phyloP scores from a whole-genome alignment of 352 stramenopile genomes.

The Phytopythium sindhum region DNA sequence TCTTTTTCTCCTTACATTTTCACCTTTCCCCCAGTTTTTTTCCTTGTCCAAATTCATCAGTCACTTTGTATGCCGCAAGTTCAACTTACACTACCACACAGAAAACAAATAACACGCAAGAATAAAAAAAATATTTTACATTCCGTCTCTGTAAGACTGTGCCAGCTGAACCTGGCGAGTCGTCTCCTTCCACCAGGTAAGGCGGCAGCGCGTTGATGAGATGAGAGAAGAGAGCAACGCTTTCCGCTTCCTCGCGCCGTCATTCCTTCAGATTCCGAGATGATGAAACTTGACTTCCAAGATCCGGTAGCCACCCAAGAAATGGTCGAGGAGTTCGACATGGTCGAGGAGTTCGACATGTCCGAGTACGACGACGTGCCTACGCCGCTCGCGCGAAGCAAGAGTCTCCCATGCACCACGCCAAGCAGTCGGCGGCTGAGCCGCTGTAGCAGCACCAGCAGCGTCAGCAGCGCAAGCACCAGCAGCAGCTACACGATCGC shows the following conservation, averaged over 20 bases:
- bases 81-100: not conserved
- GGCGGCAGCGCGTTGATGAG: not conserved
- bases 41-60: not conserved
- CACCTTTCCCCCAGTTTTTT: not conserved
- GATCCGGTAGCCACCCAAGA: too few relatives aligned
- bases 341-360: not conserved
- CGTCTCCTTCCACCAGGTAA: not conserved
- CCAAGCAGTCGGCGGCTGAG: not conserved
- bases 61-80: not conserved
- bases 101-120: too few relatives aligned
- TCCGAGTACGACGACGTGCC: not conserved
- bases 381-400: slow-evolving; percentile 1
- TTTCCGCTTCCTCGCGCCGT: too few relatives aligned
- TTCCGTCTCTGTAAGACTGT: not conserved
- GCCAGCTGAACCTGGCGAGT: not conserved
- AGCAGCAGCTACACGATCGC: slow-evolving; percentile 10
- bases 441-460: not conserved
- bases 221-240: not conserved
- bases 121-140: not conserved
- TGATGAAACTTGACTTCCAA: not conserved
- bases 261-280: not conserved
- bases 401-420: not conserved
- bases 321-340: not conserved
- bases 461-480: slow-evolving; percentile 2
- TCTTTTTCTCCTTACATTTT: not conserved